Percentiles rank a stretch among this genome's conserved stretches.
phyloP scores from a whole-genome alignment of 129 eudicot genomes.

The Centaurea solstitialis region DNA sequence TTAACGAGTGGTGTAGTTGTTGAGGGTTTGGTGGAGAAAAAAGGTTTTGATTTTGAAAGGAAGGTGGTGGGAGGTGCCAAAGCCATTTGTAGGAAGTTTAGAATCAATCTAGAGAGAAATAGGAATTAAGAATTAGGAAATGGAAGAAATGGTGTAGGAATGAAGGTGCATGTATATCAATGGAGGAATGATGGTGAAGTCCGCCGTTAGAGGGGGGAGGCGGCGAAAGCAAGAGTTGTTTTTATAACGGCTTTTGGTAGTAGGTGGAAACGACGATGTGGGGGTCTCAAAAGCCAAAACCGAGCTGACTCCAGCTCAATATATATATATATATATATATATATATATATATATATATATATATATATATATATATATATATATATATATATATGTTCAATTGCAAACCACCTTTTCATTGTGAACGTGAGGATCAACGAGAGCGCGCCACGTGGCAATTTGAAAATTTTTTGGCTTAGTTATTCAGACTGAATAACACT shows the following conservation, averaged over 20 bases:
- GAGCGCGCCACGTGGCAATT: too few relatives aligned
- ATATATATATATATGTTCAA: too few relatives aligned
- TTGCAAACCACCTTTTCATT: too few relatives aligned
- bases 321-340: too few relatives aligned
- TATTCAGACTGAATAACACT: too few relatives aligned
- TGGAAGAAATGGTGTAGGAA: not conserved
- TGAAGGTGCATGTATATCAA: conserved; percentile 16
- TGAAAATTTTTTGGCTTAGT: too few relatives aligned
- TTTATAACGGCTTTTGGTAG: conserved; percentile 26
- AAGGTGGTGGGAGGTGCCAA: conserved; percentile 42
- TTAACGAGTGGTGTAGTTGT: conserved; percentile 16
- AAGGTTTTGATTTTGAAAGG: conserved; percentile 52
- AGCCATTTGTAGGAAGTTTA: conserved; percentile 49
- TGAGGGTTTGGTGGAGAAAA: conserved; percentile 54
- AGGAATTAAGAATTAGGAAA: conserved; percentile 10
- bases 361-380: too few relatives aligned
- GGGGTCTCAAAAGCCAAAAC: conserved; percentile 32
- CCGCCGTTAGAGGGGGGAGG: conserved; percentile 28
- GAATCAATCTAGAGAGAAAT: not conserved
- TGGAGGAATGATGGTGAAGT: conserved; percentile 25
- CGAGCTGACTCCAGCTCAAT: not conserved
- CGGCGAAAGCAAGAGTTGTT: conserved; percentile 29
- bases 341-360: too few relatives aligned
- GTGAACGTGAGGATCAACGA: too few relatives aligned
- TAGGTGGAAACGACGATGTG: conserved; percentile 32